These are phyloP conservation scores for Saccharomycopsis malanga DNA, from an alignment of 805 yeast species.

Conservation along the genomic window DNA sequence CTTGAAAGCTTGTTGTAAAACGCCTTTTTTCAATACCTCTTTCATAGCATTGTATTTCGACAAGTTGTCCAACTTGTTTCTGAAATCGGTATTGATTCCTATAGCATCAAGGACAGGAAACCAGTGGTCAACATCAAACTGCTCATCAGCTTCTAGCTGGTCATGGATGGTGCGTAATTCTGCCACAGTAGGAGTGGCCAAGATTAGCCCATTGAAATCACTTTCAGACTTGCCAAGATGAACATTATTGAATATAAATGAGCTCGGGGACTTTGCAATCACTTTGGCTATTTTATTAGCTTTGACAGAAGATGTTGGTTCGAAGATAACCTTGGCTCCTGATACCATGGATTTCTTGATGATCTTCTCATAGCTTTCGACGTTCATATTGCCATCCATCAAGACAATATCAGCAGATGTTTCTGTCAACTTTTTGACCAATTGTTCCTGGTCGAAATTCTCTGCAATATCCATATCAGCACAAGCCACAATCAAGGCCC, in stretches of 20 bases:
- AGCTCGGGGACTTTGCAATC: constrained; percentile 7
- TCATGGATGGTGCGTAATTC: constrained; percentile 54
- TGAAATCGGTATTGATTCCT: constrained; percentile 39
- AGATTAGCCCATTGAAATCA: constrained; percentile 1
- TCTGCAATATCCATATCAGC: constrained; percentile 80
- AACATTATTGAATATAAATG: constrained; percentile 36
- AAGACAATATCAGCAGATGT: constrained; percentile 45
- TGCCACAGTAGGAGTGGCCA: constrained; percentile 56
- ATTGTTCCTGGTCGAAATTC: constrained; percentile 36
- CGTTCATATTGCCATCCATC: constrained; percentile 63
- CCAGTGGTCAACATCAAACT: constrained; percentile 57
- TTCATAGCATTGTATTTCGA: background rate
- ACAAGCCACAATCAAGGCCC: constrained; percentile 65
- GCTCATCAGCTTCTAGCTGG: constrained; percentile 37
- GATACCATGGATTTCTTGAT: constrained; percentile 23
- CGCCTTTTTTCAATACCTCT: constrained; percentile 33
- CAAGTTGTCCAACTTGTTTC: constrained; percentile 36
- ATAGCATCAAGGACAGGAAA: constrained; percentile 63
- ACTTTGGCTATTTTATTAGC: constrained; percentile 40
- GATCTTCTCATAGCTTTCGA: constrained; percentile 34
- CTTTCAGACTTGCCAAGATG: background rate
- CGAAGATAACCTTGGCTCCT: constrained; percentile 42
- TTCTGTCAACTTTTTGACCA: constrained; percentile 34
- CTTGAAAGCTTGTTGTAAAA: constrained; percentile 60
- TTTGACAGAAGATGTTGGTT: constrained; percentile 73